phyloP scores from a whole-genome alignment of 768 basidiomycete genomes.

The Cystoderma amianthinum region DNA sequence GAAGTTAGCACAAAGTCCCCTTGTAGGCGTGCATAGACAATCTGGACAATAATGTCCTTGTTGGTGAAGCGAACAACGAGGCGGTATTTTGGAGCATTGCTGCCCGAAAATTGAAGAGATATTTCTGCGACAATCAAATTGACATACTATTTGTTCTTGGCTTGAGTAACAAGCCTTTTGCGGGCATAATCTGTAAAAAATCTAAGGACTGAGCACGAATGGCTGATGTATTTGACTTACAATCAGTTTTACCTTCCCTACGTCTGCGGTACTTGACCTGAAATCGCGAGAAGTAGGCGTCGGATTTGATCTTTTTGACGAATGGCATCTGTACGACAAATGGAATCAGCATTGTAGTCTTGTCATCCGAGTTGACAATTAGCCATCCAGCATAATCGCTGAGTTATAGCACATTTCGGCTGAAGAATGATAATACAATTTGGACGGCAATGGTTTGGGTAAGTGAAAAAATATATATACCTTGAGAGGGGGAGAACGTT shows the following conservation, averaged over 20 bases:
- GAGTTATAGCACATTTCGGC: too few species aligned
- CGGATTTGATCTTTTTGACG: constrained; percentile 95
- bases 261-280: constrained; percentile 98
- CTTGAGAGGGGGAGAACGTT: constrained; percentile 29
- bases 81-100: constrained; percentile 96
- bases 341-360: constrained; percentile 4
- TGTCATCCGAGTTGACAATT: constrained; percentile 22
- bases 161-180: constrained; percentile 94
- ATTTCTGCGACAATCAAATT: background rate
- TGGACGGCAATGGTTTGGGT: too few species aligned
- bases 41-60: constrained; percentile 90
- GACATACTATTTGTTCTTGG: constrained; percentile 97
- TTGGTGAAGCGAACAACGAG: constrained; percentile 99
- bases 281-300: constrained; percentile 96
- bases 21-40: constrained; percentile 95
- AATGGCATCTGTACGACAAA: constrained; percentile 71
- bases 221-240: constrained; percentile 34
- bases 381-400: constrained; percentile 31
- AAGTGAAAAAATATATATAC: constrained; percentile 18
- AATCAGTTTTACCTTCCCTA: constrained; percentile 98
- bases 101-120: constrained; percentile 16
- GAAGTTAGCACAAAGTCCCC: constrained; percentile 91
- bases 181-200: constrained; percentile 83
- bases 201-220: constrained; percentile 2
- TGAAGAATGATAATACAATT: too few species aligned